phyloP scores from a whole-genome alignment of 2,329 filamentous ascomycete species.

The Penicillium rolfsii region DNA sequence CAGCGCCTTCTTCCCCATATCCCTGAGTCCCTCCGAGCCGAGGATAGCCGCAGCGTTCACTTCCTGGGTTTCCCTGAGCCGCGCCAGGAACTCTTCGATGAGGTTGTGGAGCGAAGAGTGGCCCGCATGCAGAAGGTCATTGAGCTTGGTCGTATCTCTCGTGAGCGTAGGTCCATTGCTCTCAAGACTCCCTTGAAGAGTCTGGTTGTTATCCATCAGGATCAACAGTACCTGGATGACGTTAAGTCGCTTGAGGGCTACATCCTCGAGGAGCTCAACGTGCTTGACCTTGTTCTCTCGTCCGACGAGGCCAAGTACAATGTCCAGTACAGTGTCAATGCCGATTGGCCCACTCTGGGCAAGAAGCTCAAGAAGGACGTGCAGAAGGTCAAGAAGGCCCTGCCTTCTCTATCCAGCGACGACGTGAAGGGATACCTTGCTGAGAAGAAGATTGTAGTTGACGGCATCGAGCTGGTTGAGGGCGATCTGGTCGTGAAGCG shows the following conservation, averaged over 20 bases:
- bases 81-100: constrained; percentile 83
- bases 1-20: constrained; percentile 79
- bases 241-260: constrained; percentile 84
- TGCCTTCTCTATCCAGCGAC: constrained; percentile 76
- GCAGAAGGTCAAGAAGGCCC: constrained; percentile 84
- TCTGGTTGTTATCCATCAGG: constrained; percentile 83
- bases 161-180: constrained; percentile 81
- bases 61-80: constrained; percentile 91
- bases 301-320: constrained; percentile 88
- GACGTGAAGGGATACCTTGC: constrained; percentile 79
- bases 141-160: constrained; percentile 81
- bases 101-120: constrained; percentile 82
- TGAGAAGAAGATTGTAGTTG: constrained; percentile 75
- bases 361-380: constrained; percentile 98
- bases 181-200: constrained; percentile 91
- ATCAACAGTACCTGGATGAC: constrained; percentile 81
- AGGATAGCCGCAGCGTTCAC: constrained; percentile 84
- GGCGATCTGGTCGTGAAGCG: constrained; percentile 84
- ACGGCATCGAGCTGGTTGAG: constrained; percentile 79
- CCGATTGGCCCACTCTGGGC: constrained; percentile 91
- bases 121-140: constrained; percentile 94
- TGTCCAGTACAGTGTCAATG: constrained; percentile 85
- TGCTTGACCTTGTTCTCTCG: constrained; percentile 81
- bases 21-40: constrained; percentile 67
- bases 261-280: constrained; percentile 87